Percentiles rank a stretch among this genome's conserved stretches.
Evolutionary conservation across 495 filamentous ascomycete species (phyloP).

Genomic region (Thermothielavioides terrestris): DNA sequence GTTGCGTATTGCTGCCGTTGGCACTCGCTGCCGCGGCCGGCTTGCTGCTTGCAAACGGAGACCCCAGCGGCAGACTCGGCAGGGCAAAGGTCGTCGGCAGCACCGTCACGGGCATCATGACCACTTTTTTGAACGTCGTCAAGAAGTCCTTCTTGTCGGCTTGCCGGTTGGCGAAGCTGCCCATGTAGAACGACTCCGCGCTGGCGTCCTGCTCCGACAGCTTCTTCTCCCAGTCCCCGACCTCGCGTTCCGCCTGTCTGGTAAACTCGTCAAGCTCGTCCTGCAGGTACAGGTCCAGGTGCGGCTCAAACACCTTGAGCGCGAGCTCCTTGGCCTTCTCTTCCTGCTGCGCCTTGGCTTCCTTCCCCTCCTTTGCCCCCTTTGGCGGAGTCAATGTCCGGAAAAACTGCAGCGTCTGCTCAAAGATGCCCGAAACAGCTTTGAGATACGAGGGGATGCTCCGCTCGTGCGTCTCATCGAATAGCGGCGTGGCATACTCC

Average conservation of each 20-base stretch:
- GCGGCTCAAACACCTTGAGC: constrained; percentile 71
- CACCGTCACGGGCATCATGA: constrained; percentile 96
- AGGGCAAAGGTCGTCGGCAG: constrained; percentile 47
- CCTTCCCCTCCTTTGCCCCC: constrained; percentile 19
- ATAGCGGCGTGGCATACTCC: constrained; percentile 76
- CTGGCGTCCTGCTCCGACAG: constrained; percentile 84
- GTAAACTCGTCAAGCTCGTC: constrained; percentile 88
- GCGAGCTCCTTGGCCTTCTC: constrained; percentile 52
- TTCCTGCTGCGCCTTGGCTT: constrained; percentile 21
- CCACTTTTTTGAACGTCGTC: constrained; percentile 94
- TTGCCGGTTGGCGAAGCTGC: constrained; percentile 74
- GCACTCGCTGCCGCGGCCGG: constrained; percentile 26
- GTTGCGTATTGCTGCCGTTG: constrained; percentile 17
- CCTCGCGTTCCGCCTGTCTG: constrained; percentile 61
- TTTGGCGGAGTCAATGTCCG: constrained; percentile 52
- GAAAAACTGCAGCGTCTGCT: constrained; percentile 69
- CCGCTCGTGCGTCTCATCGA: constrained; percentile 79
- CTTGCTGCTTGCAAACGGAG: constrained; percentile 37
- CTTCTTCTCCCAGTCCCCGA: constrained; percentile 81
- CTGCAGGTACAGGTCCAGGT: constrained; percentile 85
- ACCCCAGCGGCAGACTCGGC: constrained; percentile 43
- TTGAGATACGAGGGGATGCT: constrained; percentile 73
- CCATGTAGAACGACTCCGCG: constrained; percentile 90
- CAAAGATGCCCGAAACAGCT: constrained; percentile 78
- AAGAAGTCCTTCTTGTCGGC: constrained; percentile 95